Percentiles rank a stretch among this genome's conserved stretches.
These are phyloP conservation scores for Takashimella koratensis DNA, from an alignment of 1,284 basidiomycete genomes.

Conservation along the genomic window DNA sequence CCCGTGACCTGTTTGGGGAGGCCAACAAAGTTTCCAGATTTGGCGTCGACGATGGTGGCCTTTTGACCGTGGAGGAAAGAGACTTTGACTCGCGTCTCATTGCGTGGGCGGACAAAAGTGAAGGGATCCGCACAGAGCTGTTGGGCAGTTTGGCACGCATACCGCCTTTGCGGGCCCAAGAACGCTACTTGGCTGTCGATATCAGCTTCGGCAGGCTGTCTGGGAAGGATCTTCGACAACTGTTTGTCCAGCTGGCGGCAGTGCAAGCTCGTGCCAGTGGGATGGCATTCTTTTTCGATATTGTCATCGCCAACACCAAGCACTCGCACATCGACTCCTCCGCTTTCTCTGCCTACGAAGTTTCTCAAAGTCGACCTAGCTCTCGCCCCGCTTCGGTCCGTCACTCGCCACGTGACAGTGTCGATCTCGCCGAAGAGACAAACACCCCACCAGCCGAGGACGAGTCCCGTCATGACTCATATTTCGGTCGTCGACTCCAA, in stretches of 20 bases:
- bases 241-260: conserved; percentile 35
- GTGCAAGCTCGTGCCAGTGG: conserved; percentile 44
- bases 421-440: neutral
- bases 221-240: conserved; percentile 35
- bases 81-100: conserved; percentile 9
- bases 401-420: neutral
- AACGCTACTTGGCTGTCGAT: conserved; percentile 43
- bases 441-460: neutral
- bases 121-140: conserved; percentile 32
- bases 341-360: conserved; percentile 30
- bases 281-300: conserved; percentile 48
- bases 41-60: neutral
- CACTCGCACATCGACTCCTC: conserved; percentile 45
- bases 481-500: neutral
- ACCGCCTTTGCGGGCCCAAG: conserved; percentile 37
- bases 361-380: conserved; percentile 15
- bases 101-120: conserved; percentile 34
- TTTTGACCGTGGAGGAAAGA: neutral
- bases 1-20: conserved; percentile 32
- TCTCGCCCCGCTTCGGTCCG: conserved; percentile 27
- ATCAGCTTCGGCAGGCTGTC: conserved; percentile 42
- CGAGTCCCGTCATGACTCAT: neutral
- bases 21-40: conserved; percentile 6
- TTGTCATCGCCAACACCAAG: conserved; percentile 37
- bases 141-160: conserved; percentile 34